These are phyloP conservation scores for Penicillium canariense DNA, from an alignment of 495 filamentous ascomycete species.

Conservation along the genomic window DNA sequence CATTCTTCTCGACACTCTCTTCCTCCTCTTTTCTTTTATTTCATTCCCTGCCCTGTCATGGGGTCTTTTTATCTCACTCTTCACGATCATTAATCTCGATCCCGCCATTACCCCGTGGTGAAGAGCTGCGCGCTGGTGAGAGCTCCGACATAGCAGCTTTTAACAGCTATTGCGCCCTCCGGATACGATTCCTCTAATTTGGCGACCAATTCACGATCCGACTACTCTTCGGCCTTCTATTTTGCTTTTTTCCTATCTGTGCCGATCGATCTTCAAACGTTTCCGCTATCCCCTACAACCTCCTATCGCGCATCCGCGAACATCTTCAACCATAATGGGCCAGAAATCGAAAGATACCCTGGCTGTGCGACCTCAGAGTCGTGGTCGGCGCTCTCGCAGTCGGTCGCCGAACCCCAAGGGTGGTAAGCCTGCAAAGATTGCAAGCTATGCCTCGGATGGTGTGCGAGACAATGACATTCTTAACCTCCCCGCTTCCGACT, in stretches of 20 bases:
- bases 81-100: slow-evolving; percentile 40
- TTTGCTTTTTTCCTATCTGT: slow-evolving; percentile 6
- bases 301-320: slow-evolving; percentile 11
- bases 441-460: slow-evolving; percentile 52
- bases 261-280: not conserved
- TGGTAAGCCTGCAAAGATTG: slow-evolving; percentile 29
- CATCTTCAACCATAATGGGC: slow-evolving; percentile 25
- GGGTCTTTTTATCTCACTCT: slow-evolving; percentile 30
- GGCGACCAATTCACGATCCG: slow-evolving; percentile 2
- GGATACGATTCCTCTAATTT: slow-evolving; percentile 4
- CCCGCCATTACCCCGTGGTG: slow-evolving; percentile 26
- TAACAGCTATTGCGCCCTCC: slow-evolving; percentile 11
- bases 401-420: slow-evolving; percentile 44
- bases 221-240: slow-evolving; percentile 11
- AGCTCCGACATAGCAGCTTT: slow-evolving; percentile 22
- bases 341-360: slow-evolving; percentile 41
- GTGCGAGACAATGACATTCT: slow-evolving; percentile 54
- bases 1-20: slow-evolving; percentile 27
- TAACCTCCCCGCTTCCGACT: slow-evolving; percentile 73
- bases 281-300: not conserved
- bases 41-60: slow-evolving; percentile 35
- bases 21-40: slow-evolving; percentile 17
- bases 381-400: slow-evolving; percentile 39
- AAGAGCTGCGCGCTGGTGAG: slow-evolving; percentile 21
- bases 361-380: slow-evolving; percentile 37